Conservation (phyloP, 352 stramenopile species). For the Pythium scleroteichum region DNA sequence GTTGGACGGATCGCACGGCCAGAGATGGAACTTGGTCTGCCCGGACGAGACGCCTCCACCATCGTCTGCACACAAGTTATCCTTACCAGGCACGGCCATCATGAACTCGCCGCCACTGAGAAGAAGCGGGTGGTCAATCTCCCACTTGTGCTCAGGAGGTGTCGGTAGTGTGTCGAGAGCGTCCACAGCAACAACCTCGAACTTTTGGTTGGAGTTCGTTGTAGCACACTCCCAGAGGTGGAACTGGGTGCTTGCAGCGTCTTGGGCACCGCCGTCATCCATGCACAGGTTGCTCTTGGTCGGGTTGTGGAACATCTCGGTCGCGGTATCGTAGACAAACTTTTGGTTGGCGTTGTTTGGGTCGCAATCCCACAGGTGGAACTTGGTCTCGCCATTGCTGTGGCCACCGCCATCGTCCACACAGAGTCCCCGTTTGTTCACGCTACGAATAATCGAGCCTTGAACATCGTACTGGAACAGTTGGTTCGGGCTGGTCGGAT, state of each 20-base stretch:
- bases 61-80: conserved; percentile 25
- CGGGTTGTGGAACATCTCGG: conserved; percentile 27
- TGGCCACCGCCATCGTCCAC: conserved; percentile 35
- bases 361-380: conserved; percentile 26
- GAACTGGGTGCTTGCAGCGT: conserved; percentile 1
- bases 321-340: conserved; percentile 31
- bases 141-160: not conserved
- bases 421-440: conserved; percentile 13
- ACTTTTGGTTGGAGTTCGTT: not conserved
- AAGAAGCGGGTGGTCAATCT: conserved; percentile 5
- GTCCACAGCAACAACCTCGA: not conserved
- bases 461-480: conserved; percentile 25
- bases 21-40: conserved; percentile 8
- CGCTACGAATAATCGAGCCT: not conserved
- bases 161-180: not conserved
- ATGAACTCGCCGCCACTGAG: conserved; percentile 8
- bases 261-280: conserved; percentile 26
- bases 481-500: conserved; percentile 29
- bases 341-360: conserved; percentile 29
- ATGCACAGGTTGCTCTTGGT: conserved; percentile 31
- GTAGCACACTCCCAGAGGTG: conserved; percentile 2
- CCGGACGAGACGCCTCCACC: conserved; percentile 15
- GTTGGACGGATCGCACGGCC: conserved; percentile 22
- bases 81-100: conserved; percentile 3
- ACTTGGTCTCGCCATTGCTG: conserved; percentile 25